Percentiles rank a stretch among this genome's conserved stretches.
These are phyloP conservation scores for Umbilicus rupestris DNA, from an alignment of 164 flowering plant genomes.

Conservation along the genomic window DNA sequence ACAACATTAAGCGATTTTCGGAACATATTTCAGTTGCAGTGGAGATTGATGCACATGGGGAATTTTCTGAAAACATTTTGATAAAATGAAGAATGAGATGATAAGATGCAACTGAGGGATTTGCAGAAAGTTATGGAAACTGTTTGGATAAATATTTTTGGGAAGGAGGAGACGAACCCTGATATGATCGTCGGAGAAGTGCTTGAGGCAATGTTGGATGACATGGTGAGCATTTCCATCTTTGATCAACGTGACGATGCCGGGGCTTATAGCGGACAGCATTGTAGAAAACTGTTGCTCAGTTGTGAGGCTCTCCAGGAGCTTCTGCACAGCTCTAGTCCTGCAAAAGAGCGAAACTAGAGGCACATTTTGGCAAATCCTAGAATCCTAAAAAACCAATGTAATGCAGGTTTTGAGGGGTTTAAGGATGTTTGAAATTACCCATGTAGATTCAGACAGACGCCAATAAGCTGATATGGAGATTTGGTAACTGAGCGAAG, in stretches of 20 bases:
- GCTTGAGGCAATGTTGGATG: conserved; percentile 62
- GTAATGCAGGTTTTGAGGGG: conserved; percentile 1
- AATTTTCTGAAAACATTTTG: neutral
- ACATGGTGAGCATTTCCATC: conserved; percentile 87
- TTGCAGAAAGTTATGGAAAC: too few relatives aligned
- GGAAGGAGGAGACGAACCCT: conserved; percentile 31
- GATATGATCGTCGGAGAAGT: conserved; percentile 51
- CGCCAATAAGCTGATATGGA: conserved; percentile 15
- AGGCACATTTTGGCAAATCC: neutral
- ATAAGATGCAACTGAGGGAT: too few relatives aligned
- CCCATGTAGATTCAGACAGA: conserved; percentile 35
- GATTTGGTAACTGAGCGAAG: conserved; percentile 17
- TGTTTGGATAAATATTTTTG: too few relatives aligned
- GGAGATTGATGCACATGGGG: neutral
- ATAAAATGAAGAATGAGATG: neutral
- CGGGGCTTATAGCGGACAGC: conserved; percentile 50
- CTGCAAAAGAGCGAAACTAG: conserved; percentile 22
- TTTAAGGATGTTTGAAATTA: conserved; percentile 9
- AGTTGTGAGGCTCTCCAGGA: conserved; percentile 60
- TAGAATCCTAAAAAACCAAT: neutral
- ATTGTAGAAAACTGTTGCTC: conserved; percentile 43
- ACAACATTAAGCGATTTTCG: neutral
- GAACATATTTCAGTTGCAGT: neutral
- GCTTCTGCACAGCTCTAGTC: conserved; percentile 75
- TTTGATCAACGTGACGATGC: conserved; percentile 55